Base-by-base conservation (phyloP, 257 asterid species). In the Gynochthodes officinalis region DNA sequence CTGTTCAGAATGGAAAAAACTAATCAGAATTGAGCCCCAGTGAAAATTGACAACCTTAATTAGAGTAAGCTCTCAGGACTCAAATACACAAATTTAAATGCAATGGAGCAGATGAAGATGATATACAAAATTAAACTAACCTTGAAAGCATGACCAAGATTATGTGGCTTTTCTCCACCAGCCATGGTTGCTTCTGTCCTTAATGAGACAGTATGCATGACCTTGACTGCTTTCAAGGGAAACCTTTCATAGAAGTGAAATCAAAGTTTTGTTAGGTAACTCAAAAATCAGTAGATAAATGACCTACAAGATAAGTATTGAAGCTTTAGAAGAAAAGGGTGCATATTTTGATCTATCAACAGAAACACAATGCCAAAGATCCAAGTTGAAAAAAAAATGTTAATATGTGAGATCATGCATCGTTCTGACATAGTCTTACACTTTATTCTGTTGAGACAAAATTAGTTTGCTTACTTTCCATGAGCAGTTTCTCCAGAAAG, bases 401-500 rank as follows among this genome's bases (percentile, higher is more conserved):
- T 21, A 14, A 67, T 6, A 25, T 8, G 6, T 23, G 15, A 33
- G 30, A 28, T 42, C 32, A 57, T 64, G 48, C 44, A 54, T 35
- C 42, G 30, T 50, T 35, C 62, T 57, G 9, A 42, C 18, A 55
- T 54, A 74, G 43, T 43, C n/a, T 61, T 7, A 73, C 40, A 50
- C 63, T 33, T 35, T 50, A 50, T 55, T 43, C 4, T 50, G 21
- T 8, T 4, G 35, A 16, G 67, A 61, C 32, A 68, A 64, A 52
- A 70, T 58, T 71, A 39, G 46, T 55, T 32, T 44, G 74, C 96
- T 88, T 78, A 94, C 99, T 89, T 94, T 75, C 99, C 99, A 53
- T 94, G 96, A 39, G 99, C 99, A 67, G 99, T 94, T 91, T 94
- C 99, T 80, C 99, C 99, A 49, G 99, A 94, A 77, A 91, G 99